Base-by-base conservation (phyloP, 1,284 basidiomycete genomes). In the Rhodotorula sp. region DNA sequence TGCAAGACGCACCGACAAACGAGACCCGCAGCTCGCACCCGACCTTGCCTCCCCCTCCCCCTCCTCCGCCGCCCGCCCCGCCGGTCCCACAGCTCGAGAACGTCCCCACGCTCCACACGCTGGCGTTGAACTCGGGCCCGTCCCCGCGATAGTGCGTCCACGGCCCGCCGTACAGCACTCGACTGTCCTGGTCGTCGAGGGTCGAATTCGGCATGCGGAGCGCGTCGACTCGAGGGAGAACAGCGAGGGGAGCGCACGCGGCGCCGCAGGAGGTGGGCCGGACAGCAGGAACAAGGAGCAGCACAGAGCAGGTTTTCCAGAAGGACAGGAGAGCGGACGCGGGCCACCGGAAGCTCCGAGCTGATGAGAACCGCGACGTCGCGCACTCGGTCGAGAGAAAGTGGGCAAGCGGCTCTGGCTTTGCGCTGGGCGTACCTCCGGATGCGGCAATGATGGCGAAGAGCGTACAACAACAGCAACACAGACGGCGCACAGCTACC, bases 151-250 rank as follows among this genome's bases (percentile, higher is more conserved):
- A 67, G 36, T 21, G 32, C 19, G 34, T 39, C 66, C 66, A 67
- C 22, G 60, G 54, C 3, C 66, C 66, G 21, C 54, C 34, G 37
- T 56, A 67, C 19, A 32, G 41, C 2, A 61, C 22, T 34, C n/a
- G 34, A n/a, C 21, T 13, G 53, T 50, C 62, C 41, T 63, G 62
- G 36, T 67, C 66, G 53, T 67, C 66, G 48, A 61, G 1, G 0
- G 51, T 61, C 27, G 25, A 2, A 59, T 61, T 61, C 19, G 39
- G 36, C 57, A 53, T 53, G 27, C 29, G 17, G 37, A 17, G 21
- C 22, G 19, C 21, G 41, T 3, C 17, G 39, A 17, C 22, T 39
- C 21, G n/a, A 6, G 19, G 27, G 25, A 10, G 29, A 7, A 6
- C 19, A 39, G 39, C 36, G 15, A 8, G 22, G 7, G 8, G 48